Evolutionary conservation across 805 yeast species (phyloP), one percentile per base, ranked within the genome.

Genomic region (Diddensiella caesifluorescens): DNA sequence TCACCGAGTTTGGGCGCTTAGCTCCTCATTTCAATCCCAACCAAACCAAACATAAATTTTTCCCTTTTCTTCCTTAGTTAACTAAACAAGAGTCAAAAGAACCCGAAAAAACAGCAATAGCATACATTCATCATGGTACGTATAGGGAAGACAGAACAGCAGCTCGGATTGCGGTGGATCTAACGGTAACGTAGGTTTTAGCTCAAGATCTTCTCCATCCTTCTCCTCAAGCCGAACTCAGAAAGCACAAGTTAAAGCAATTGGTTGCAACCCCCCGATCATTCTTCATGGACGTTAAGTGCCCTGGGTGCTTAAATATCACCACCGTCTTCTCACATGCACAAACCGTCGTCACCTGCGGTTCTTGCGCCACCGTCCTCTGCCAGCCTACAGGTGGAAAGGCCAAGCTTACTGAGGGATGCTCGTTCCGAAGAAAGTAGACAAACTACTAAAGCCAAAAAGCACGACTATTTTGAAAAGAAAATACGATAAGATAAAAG

Each of bases 301-400:
- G 98, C 75, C 97, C 95, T 73, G 97, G 98, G 64, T 92, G 99
- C 79, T 79, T 90, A 71, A 84, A 82, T 82, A 92, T 92, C 78
- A 88, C 98, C 73, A 90, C 97, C 61, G 97, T 92, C 59, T 92
- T 92, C 84, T 90, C 97, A 55, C 98, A 92, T 74, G 97, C 99
- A 60, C 98, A 92, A 80, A 92, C 98, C 64, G 97, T 97, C 64
- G 98, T 92, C 65, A 84, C 96, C 66, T 92, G 99, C 80, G 97
- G 94, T 68, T 80, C 95, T 44, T 92, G 99, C 77, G 82, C 97
- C 59, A 87, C 96, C 58, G 97, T 92, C 56, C 83, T 92, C 68
- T 89, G 97, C 77, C 83, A 92, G 67, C 99, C 99, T 70, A 84
- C 97, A 59, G 99, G 99, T 80, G 99, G 99, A 79, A 92, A 92